Evolutionary conservation across 768 basidiomycete species (phyloP), one percentile per base, ranked within the genome.

Genomic region (Russula sp.): DNA sequence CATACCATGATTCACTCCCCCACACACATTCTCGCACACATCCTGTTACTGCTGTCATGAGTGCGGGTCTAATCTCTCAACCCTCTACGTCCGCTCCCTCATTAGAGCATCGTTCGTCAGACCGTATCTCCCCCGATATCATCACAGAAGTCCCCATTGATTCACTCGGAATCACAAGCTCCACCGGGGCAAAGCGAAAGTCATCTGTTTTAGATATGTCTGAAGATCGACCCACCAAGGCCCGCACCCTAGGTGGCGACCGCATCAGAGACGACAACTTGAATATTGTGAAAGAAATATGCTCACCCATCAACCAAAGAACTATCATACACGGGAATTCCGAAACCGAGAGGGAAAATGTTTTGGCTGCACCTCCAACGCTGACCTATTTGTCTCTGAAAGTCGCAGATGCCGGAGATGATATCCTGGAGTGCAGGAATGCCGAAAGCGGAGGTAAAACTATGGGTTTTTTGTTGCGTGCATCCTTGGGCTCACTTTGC

Each of bases 371-470:
- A 66, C 54, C 58, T 71, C 43, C 54, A 18, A 57, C 90, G 49
- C 72, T 90, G 70, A 86, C 84, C 0, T 80, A 79, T 58, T 61
- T 91, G 41, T 81, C 75, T 50, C 73, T 76, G 5, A 79, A 79
- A 43, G 76, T 77, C 2, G 76, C 78, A 22, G 77, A 88, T n/a
- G 86, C 90, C 10, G 85, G 83, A 5, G 79, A 77, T 34, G 84
- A 85, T 5, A 83, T 88, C 58, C 68, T 97, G 42, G 93, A 98
- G 71, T 90, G 77, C 3, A 77, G 83, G 53, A 98, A 99, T 76
- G 78, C 84, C 7, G 88, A 87, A 62, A 79, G 81, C 45, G 80
- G 77, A 53, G 81, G 86, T 84, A 67, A 54, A 79, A 77, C 2
- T 25, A 20, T 20, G 2, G 22, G 56, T 25, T 66, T 34, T 43